phyloP scores from a whole-genome alignment of 2,329 filamentous ascomycete species.

The Pyrenochaeta sp. region DNA sequence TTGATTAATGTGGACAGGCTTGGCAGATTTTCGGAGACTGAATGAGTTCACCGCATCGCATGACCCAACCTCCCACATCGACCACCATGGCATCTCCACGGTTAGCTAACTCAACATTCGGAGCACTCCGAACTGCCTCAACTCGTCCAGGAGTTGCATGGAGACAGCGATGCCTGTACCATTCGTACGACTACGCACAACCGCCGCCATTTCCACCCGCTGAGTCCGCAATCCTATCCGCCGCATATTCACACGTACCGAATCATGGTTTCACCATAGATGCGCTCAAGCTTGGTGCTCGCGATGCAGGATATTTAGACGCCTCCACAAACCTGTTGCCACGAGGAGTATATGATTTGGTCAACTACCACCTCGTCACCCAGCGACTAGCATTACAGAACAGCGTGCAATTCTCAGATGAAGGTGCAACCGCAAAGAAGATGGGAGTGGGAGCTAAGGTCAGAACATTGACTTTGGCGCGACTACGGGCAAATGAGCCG shows the following conservation, averaged over 20 bases:
- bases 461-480: constrained; percentile 75
- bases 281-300: constrained; percentile 78
- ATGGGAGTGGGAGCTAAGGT: constrained; percentile 70
- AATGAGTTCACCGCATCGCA: constrained; percentile 26
- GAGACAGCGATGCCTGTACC: constrained; percentile 38
- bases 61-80: constrained; percentile 16
- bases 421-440: constrained; percentile 41
- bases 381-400: constrained; percentile 68
- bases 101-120: constrained; percentile 32
- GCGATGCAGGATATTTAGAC: constrained; percentile 85
- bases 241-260: constrained; percentile 82
- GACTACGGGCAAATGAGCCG: constrained; percentile 76
- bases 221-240: constrained; percentile 80
- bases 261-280: constrained; percentile 80
- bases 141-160: constrained; percentile 20
- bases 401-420: constrained; percentile 54
- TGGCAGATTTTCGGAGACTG: constrained; percentile 29
- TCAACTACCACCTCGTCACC: constrained; percentile 77
- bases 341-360: constrained; percentile 80
- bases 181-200: constrained; percentile 48
- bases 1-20: constrained; percentile 24
- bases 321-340: constrained; percentile 85
- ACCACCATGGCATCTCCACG: constrained; percentile 42
- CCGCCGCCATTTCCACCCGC: constrained; percentile 70
- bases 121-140: constrained; percentile 35